Conservation (phyloP, 1,139 yeast genomes). For the Yueomyces sp. region DNA sequence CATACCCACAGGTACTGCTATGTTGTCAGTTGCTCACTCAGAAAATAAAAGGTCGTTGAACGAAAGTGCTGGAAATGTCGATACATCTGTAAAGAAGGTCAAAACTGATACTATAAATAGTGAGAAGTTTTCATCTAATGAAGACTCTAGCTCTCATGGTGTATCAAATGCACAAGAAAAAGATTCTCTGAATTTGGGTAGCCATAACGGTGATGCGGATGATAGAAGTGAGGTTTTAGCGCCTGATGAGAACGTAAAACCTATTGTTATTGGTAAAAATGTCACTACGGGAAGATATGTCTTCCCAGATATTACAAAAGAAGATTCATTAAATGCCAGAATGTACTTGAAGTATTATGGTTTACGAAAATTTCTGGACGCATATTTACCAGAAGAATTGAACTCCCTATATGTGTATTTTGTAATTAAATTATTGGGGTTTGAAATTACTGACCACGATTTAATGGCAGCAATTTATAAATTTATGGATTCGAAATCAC, state of each 20-base stretch:
- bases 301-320: constrained; percentile 28
- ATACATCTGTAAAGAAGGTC: too few species aligned
- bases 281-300: constrained; percentile 21
- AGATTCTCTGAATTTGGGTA: not conserved
- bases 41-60: too few species aligned
- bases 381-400: constrained; percentile 49
- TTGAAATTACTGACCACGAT: constrained; percentile 31
- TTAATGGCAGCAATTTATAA: constrained; percentile 28
- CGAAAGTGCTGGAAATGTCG: too few species aligned
- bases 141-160: too few species aligned
- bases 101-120: too few species aligned
- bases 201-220: too few species aligned
- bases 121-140: too few species aligned
- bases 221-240: constrained; percentile 2
- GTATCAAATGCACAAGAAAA: not conserved
- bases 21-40: too few species aligned
- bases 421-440: constrained; percentile 42
- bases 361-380: constrained; percentile 41
- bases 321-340: constrained; percentile 39
- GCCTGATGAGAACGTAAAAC: constrained; percentile 9
- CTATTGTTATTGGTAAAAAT: constrained; percentile 15
- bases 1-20: too few species aligned
- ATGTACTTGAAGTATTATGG: constrained; percentile 50
- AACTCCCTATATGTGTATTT: constrained; percentile 40
- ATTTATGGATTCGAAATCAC: constrained; percentile 13